phyloP scores from a whole-genome alignment of 2,329 filamentous ascomycete genomes.

The Xylaria sp. region DNA sequence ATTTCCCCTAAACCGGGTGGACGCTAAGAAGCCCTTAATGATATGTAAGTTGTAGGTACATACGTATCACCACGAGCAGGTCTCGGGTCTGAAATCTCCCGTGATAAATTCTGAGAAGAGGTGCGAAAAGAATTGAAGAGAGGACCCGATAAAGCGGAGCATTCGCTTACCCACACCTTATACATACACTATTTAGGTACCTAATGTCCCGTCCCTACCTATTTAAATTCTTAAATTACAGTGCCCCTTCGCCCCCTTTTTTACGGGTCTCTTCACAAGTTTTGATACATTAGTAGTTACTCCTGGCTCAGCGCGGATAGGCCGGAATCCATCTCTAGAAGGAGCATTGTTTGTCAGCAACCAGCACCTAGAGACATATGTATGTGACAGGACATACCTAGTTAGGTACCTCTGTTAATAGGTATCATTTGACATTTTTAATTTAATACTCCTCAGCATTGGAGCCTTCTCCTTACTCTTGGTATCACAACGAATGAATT shows the following conservation, averaged over 20 bases:
- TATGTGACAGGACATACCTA: too few species aligned
- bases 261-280: not conserved
- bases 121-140: not conserved
- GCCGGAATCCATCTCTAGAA: not conserved
- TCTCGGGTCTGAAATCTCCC: not conserved
- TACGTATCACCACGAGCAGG: too few species aligned
- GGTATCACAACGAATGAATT: too few species aligned
- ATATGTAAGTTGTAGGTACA: too few species aligned
- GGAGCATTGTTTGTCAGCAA: too few species aligned
- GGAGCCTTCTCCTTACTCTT: too few species aligned
- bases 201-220: not conserved
- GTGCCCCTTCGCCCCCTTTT: conserved; percentile 7
- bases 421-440: too few species aligned
- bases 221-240: not conserved
- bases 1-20: too few species aligned
- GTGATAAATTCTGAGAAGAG: not conserved
- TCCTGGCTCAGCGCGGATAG: not conserved
- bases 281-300: not conserved
- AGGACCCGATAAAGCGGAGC: not conserved
- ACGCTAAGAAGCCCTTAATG: too few species aligned
- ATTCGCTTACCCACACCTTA: not conserved
- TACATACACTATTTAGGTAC: not conserved
- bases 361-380: too few species aligned
- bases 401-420: too few species aligned
- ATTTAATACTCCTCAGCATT: too few species aligned